Conservation (phyloP, 208 protist genomes). For the Phytomonas francai region DNA sequence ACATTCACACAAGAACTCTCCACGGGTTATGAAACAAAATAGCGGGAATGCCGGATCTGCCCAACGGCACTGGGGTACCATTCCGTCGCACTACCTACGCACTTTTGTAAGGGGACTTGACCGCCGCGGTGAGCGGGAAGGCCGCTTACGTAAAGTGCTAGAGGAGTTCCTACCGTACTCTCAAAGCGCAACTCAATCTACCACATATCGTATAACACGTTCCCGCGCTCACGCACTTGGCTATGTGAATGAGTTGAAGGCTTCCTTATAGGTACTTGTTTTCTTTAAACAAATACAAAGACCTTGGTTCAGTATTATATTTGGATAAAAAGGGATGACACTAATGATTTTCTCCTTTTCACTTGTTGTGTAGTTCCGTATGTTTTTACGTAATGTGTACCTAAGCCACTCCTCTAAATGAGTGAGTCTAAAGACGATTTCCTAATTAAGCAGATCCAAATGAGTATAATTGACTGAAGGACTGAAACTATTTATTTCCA, state of each 20-base stretch:
- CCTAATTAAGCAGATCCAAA: neutral
- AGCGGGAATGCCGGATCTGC: neutral
- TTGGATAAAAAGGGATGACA: constrained; percentile 3
- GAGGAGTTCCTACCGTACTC: constrained; percentile 51
- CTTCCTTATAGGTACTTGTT: constrained; percentile 19
- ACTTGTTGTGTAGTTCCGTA: constrained; percentile 15
- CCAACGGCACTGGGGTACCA: constrained; percentile 38
- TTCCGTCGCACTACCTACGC: constrained; percentile 43
- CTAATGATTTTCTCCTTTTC: neutral
- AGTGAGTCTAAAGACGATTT: neutral
- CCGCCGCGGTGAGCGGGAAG: constrained; percentile 56
- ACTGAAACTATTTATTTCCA: neutral
- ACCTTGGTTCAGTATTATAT: constrained; percentile 3
- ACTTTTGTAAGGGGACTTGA: constrained; percentile 62
- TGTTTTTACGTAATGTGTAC: constrained; percentile 2
- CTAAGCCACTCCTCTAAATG: neutral
- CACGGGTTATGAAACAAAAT: neutral
- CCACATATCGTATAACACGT: constrained; percentile 36
- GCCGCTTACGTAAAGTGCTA: constrained; percentile 30
- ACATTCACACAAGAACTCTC: neutral
- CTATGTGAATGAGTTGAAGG: constrained; percentile 72
- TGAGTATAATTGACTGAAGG: neutral
- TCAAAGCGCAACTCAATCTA: neutral
- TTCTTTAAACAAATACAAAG: constrained; percentile 1
- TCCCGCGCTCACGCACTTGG: constrained; percentile 56